A percentile compares a stretch with the other conserved stretches of the same genome.
These are phyloP conservation scores for Coniferiporia sulphurascens DNA, from an alignment of 1,284 basidiomycete genomes.

Conservation along the genomic window DNA sequence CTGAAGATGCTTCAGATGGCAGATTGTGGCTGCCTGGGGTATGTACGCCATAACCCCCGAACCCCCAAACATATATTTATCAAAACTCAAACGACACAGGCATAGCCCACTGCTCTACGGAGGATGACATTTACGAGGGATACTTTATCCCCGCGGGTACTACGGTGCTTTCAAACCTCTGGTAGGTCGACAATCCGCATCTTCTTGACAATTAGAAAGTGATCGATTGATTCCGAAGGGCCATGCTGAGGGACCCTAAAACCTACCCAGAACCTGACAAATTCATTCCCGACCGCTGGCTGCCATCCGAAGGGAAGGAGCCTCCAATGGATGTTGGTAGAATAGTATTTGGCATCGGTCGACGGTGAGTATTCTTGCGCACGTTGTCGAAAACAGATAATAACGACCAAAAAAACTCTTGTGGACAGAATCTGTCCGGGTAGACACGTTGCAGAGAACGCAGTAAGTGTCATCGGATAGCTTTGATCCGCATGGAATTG, in stretches of 20 bases:
- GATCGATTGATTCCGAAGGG: constrained; percentile 17
- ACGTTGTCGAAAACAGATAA: constrained; percentile 1
- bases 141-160: constrained; percentile 20
- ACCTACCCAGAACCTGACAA: constrained; percentile 23
- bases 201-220: background rate
- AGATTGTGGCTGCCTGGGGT: background rate
- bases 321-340: background rate
- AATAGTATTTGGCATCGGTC: constrained; percentile 7
- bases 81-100: background rate
- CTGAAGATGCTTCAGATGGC: background rate
- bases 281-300: constrained; percentile 26
- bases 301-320: constrained; percentile 3
- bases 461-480: constrained; percentile 8
- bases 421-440: constrained; percentile 21
- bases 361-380: constrained; percentile 1
- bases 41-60: background rate
- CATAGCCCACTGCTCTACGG: constrained; percentile 9
- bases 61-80: background rate
- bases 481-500: background rate
- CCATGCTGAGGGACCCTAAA: constrained; percentile 23
- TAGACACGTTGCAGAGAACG: constrained; percentile 10
- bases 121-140: constrained; percentile 21
- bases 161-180: constrained; percentile 20
- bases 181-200: constrained; percentile 14
- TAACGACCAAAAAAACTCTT: constrained; percentile 3